Conservation (phyloP, 139 green algal genomes). For the Nannochloris sp. region DNA sequence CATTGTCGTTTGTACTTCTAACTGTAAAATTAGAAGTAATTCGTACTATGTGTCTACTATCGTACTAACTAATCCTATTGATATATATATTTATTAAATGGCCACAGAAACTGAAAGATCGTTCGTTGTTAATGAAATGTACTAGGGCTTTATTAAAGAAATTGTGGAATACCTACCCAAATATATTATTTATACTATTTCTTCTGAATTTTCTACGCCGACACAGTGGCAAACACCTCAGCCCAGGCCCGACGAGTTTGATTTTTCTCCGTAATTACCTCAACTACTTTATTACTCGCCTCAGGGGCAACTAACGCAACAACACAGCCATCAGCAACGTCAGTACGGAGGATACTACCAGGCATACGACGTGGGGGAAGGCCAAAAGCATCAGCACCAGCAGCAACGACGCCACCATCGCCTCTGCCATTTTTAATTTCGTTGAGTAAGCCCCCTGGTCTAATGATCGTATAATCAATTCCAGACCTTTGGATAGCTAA, state of each 20-base stretch:
- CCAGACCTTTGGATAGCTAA: slow-evolving; percentile 70
- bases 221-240: neutral
- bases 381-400: slow-evolving; percentile 29
- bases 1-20: neutral
- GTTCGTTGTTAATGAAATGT: neutral
- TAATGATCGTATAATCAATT: slow-evolving; percentile 71
- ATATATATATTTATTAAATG: neutral
- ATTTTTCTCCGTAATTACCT: slow-evolving; percentile 19
- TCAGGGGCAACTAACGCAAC: slow-evolving; percentile 51
- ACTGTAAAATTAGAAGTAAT: neutral
- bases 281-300: slow-evolving; percentile 57
- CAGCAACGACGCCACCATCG: slow-evolving; percentile 46
- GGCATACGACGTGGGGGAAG: slow-evolving; percentile 30
- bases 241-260: neutral
- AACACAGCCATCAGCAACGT: slow-evolving; percentile 69
- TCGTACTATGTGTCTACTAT: neutral
- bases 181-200: neutral
- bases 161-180: neutral
- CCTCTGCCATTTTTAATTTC: slow-evolving; percentile 13
- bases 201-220: neutral
- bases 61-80: neutral
- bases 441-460: slow-evolving; percentile 61
- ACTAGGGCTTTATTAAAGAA: neutral
- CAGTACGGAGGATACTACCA: slow-evolving; percentile 30
- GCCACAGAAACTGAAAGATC: neutral